Evolutionary conservation across 257 asterid genomes (phyloP), one percentile per base, ranked within the genome.

Genomic region (Penstemon newberryi): DNA sequence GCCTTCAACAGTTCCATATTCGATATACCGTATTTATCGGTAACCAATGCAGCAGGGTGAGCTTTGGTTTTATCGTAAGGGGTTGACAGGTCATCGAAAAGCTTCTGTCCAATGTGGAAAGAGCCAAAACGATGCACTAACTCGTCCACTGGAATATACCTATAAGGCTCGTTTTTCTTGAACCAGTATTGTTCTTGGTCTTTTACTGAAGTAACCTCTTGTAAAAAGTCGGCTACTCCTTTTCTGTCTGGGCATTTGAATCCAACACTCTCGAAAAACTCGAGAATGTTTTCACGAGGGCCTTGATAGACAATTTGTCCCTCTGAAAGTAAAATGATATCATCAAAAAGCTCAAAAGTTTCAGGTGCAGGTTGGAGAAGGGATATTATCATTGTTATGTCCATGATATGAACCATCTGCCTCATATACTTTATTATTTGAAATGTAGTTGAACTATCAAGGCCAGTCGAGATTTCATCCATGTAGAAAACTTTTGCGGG

Each of bases 391-490:
- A 94, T 91, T 0, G 97, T 89, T 61, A 88, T 96, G 33, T 91
- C 97, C 92, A 84, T 81, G 57, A 89, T 81, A 72, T 94, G 99
- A 72, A 94, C 97, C 95, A 89, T 90, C 77, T 94, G 97, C 70
- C 86, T 83, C 97, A 94, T 85, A 77, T 76, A 84, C 83, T 89
- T 94, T 42, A 84, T 59, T 37, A 94, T 91, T 69, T 91, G 99
- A 79, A 75, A 91, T 0, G 97, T 94, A 10, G 99, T 94, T 44
- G 99, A 90, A 41, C 96, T 94, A 71, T 94, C 97, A 25, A 94
- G 97, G 41, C 99, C 99, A 3, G 97, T 94, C 50, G 99, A 94
- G 77, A 94, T 94, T 77, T 94, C 99, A 44, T 94, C 99, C 99
- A 94, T 94, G 89, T 71, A 94, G 86, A 84, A 89, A 58, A 91